Evolutionary conservation across 1,284 basidiomycete species (phyloP), one percentile per base, ranked within the genome.

Genomic region (Malassezia obtusa): DNA sequence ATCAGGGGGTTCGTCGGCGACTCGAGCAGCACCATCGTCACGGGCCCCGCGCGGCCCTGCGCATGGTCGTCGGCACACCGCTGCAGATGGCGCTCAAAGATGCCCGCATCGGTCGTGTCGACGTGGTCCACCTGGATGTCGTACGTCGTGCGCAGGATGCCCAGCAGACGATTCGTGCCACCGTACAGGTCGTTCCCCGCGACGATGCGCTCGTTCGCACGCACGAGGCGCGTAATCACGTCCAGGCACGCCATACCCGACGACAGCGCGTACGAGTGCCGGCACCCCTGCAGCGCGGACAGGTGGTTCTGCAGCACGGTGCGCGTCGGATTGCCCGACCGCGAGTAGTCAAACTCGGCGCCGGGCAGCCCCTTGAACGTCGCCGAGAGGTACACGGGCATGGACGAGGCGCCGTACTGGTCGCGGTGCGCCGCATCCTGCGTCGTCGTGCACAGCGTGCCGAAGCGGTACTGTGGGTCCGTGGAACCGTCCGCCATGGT

Each of bases 171-270:
- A 76, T 99, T 92, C 21, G 94, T 95, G 19, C 94, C 94, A 36
- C 94, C 94, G 75, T 99, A 99, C 37, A 98, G 78, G 75, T 99
- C 94, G 75, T 96, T 89, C 35, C 92, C 92, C 2, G 94, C 91
- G 63, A 99, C 85, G 61, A 99, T 83, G 70, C 90, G 86, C 76
- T 91, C 86, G 21, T 89, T 89, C 1, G 92, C 89, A 77, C 91
- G 92, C 64, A 98, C 83, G 33, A 95, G 75, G 40, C 94, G 85
- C 39, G 95, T 82, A 67, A 98, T 95, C 51, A 92, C 83, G 74
- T 99, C 94, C 48, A 98, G 81, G 15, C 90, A 90, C 15, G 92
- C 91, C 94, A 99, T 99, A 55, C 94, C 94, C 9, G 89, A 92
- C 8, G 88, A 87, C 7, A 98, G 89, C 22, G 85, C 83, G 72